Evolutionary conservation across 2,329 filamentous ascomycete species (phyloP).

Genomic region (Colletotrichum lini): DNA sequence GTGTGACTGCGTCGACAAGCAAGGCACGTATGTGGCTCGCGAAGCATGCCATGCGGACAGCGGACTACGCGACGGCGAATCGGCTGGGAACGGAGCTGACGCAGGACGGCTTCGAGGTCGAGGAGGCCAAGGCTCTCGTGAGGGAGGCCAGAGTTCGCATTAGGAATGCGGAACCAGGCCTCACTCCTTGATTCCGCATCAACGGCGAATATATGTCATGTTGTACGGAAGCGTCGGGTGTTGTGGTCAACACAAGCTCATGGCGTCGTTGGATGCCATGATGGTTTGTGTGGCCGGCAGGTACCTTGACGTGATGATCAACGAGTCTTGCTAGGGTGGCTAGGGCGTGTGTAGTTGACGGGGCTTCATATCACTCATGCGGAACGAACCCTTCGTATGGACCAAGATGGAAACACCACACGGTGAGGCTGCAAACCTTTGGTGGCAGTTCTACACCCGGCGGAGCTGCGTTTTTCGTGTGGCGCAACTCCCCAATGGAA

Average conservation of each 20-base stretch:
- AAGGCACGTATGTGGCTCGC: slow-evolving; percentile 96
- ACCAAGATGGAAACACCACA: neutral
- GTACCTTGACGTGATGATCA: neutral
- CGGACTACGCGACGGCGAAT: slow-evolving; percentile 83
- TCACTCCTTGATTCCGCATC: slow-evolving; percentile 20
- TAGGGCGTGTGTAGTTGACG: neutral
- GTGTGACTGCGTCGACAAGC: slow-evolving; percentile 91
- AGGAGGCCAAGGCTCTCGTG: slow-evolving; percentile 95
- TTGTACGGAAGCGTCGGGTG: neutral
- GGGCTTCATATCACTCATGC: neutral
- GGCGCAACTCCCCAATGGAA: neutral
- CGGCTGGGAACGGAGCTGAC: slow-evolving; percentile 91
- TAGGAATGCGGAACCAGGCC: slow-evolving; percentile 61
- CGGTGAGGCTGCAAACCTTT: neutral
- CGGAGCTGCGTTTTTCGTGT: neutral
- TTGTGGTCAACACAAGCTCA: neutral
- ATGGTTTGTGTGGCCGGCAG: neutral
- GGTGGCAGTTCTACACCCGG: neutral
- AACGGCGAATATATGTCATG: neutral
- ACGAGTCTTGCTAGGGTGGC: neutral
- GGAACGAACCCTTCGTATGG: neutral
- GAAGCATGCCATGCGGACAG: slow-evolving; percentile 80
- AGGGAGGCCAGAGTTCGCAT: slow-evolving; percentile 86
- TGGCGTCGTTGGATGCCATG: neutral
- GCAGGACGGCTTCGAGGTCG: slow-evolving; percentile 95